These are phyloP conservation scores for Sechiopsis laciniata DNA, from an alignment of 306 rosid genomes.

Conservation along the genomic window DNA sequence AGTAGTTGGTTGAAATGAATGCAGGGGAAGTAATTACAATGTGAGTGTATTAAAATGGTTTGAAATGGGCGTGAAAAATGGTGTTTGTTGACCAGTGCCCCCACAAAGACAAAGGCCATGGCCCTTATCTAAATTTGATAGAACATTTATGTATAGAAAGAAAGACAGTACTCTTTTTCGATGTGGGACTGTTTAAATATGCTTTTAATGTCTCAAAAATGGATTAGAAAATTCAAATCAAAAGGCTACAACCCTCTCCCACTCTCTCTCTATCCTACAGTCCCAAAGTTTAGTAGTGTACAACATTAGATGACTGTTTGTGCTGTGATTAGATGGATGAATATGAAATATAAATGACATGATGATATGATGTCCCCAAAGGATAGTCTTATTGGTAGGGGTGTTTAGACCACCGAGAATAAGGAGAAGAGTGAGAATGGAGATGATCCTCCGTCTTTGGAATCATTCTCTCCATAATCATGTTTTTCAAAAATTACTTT, in stretches of 20 bases:
- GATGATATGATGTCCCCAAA: not conserved
- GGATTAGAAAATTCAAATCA: not conserved
- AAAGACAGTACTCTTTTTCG: not conserved
- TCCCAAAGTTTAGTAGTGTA: slow-evolving; percentile 1
- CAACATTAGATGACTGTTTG: slow-evolving; percentile 4
- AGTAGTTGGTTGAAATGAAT: slow-evolving; percentile 9
- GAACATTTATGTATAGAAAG: not conserved
- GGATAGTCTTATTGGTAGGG: too few species aligned
- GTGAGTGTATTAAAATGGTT: too few species aligned
- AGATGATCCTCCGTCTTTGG: too few species aligned
- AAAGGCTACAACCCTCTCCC: not conserved
- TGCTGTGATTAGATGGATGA: slow-evolving; percentile 17
- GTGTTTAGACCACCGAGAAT: too few species aligned
- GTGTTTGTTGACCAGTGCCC: slow-evolving; percentile 19
- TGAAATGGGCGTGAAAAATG: not conserved
- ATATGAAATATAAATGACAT: not conserved
- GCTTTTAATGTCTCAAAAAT: not conserved
- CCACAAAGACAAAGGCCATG: not conserved
- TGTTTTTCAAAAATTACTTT: too few species aligned
- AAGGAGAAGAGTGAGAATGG: too few species aligned
- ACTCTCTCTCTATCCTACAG: not conserved
- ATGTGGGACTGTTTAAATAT: slow-evolving; percentile 1
- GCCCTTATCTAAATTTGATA: slow-evolving; percentile 13
- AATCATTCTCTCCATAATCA: too few species aligned
- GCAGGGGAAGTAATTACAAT: too few species aligned